Base-by-base conservation (phyloP, 306 rosid genomes). In the Carpinus viminea region DNA sequence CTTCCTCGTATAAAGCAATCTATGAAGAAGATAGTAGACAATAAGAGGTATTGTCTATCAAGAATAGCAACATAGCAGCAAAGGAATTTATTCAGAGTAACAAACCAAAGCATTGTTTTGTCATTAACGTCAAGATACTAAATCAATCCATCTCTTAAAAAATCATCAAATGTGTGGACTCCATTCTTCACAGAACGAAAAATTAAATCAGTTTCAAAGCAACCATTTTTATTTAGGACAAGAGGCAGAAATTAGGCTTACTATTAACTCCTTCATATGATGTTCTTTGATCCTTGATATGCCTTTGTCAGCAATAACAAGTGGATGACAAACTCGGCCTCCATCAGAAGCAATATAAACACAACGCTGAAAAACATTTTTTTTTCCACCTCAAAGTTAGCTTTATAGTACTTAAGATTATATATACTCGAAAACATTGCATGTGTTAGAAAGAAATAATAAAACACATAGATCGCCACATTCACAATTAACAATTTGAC, bases 101-200 rank as follows among this genome's bases (percentile, higher is more conserved):
- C 87, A 82, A 83, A 93, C 98, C 97, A 92, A 75, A 80, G 98
- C 91, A 78, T 95, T 95, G 90, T 92, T 95, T 84, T 95, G 96
- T 92, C 98, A 55, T 95, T 95, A 75, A 95, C 98, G 81, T 95
- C 98, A 75, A 95, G 98, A 87, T 92, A 94, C 86, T 94, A 97
- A 24, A 92, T 89, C 88, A 94, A 86, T 53, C 98, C 98, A 5
- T 90, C 93, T 48, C 87, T 84, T 88, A 94, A 85, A 81, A 94
- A 94, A 81, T 91, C 92, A 88, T 89, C 88, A 86, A 94, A 94
- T 2, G 87, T 82, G n/a, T 89, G 87, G 36, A 90, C 91, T 75
- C 98, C 98, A 87, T 88, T 97, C 98, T 93, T 73, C 57, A 78
- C 83, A 89, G 47, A 2, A 79, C 71, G 74, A 73, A 15, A 72